Percentiles rank a stretch among this genome's conserved stretches.
Evolutionary conservation across 495 filamentous ascomycete species (phyloP).

Genomic region (Eremomyces bilateralis): DNA sequence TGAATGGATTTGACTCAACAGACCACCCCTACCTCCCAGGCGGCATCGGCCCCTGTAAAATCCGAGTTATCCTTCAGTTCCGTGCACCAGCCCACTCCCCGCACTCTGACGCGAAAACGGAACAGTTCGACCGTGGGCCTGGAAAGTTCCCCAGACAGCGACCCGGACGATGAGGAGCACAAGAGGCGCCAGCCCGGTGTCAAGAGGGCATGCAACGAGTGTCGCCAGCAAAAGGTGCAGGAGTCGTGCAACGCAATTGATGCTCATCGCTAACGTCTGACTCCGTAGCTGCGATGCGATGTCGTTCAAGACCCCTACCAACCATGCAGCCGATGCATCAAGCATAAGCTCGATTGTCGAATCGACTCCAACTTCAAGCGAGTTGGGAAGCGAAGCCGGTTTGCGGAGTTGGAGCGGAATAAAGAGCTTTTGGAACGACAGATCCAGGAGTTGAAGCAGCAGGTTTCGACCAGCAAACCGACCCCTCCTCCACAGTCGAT

Average conservation of each 20-base stretch:
- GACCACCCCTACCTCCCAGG: no score
- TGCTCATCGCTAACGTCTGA: constrained; percentile 4
- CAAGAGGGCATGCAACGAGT: constrained; percentile 87
- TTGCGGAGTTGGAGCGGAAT: constrained; percentile 72
- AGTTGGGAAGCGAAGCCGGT: constrained; percentile 70
- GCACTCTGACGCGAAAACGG: no score
- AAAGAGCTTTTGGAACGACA: constrained; percentile 38
- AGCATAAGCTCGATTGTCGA: constrained; percentile 69
- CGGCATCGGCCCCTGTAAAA: no score
- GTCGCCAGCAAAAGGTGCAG: constrained; percentile 81
- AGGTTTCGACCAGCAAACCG: constrained; percentile 2
- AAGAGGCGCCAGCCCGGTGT: no score
- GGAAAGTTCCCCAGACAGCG: no score
- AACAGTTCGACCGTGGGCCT: no score
- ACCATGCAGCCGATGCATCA: constrained; percentile 63
- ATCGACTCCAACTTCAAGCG: constrained; percentile 92
- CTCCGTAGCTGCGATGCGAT: constrained; percentile 58
- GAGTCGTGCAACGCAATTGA: no score
- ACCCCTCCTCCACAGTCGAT: no score
- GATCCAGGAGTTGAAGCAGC: constrained; percentile 17
- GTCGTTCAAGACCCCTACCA: constrained; percentile 70
- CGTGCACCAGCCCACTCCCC: no score
- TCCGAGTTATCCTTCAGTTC: no score
- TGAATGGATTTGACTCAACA: no score
- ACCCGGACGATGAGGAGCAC: no score